A percentile compares a stretch with the other conserved stretches of the same genome.
phyloP scores from a whole-genome alignment of 306 rosid species.

The Acacia melanoxylon region DNA sequence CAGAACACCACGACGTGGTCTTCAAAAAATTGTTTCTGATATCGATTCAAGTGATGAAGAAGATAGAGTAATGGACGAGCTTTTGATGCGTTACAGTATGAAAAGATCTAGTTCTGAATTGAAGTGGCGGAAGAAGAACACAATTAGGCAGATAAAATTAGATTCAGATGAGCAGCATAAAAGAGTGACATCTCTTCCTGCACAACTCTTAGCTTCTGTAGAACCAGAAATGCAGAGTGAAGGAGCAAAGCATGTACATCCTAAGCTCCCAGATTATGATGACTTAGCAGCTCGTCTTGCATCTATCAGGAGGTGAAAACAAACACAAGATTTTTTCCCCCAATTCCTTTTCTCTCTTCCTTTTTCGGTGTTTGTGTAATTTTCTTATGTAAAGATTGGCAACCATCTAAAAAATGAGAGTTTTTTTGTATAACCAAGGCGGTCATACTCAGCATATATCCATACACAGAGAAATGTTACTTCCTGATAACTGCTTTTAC shows the following conservation, averaged over 20 bases:
- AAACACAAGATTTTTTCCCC: background rate
- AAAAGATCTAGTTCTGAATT: conserved; percentile 20
- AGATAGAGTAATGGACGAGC: conserved; percentile 27
- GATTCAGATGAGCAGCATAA: conserved; percentile 2
- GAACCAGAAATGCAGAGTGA: conserved; percentile 43
- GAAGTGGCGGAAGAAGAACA: conserved; percentile 13
- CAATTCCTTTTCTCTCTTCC: background rate
- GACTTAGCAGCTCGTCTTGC: conserved; percentile 72
- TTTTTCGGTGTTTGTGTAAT: background rate
- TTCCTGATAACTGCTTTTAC: background rate
- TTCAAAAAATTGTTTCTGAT: background rate
- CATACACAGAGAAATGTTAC: background rate
- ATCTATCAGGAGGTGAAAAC: conserved; percentile 50
- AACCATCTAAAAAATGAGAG: background rate
- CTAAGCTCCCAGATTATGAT: conserved; percentile 84
- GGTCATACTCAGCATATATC: background rate
- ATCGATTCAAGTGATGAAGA: conserved; percentile 15
- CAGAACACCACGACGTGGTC: conserved; percentile 26
- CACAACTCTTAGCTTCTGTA: conserved; percentile 21
- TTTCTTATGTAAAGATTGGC: background rate
- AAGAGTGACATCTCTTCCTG: conserved; percentile 48
- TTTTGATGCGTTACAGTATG: conserved; percentile 31
- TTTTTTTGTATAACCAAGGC: background rate
- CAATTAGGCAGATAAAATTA: conserved; percentile 10
- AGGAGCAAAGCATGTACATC: conserved; percentile 48